These are phyloP conservation scores for Magnusiomyces ingens DNA, from an alignment of 1,139 yeast species.

Conservation along the genomic window DNA sequence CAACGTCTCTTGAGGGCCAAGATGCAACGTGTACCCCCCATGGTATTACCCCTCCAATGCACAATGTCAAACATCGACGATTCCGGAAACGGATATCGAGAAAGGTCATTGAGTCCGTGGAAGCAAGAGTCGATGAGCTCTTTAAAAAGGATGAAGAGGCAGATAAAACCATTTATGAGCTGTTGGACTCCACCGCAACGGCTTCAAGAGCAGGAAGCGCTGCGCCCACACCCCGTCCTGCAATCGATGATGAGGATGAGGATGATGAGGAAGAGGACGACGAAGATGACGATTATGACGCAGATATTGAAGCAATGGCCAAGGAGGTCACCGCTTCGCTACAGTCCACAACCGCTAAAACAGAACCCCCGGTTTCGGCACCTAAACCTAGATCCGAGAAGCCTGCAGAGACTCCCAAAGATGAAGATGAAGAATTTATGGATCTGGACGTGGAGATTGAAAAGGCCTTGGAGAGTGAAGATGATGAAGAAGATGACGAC, in stretches of 20 bases:
- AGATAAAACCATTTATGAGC: constrained; percentile 71
- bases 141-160: constrained; percentile 76
- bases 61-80: constrained; percentile 47
- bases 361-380: not conserved
- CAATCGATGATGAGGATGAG: constrained; percentile 23
- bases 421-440: constrained; percentile 1
- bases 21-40: constrained; percentile 51
- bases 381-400: not conserved
- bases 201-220: constrained; percentile 6
- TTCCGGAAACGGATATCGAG: constrained; percentile 47
- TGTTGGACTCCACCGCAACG: constrained; percentile 42
- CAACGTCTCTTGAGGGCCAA: constrained; percentile 38
- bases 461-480: constrained; percentile 1
- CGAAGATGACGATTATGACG: constrained; percentile 21
- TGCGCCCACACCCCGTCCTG: constrained; percentile 12
- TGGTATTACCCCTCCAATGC: constrained; percentile 77
- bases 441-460: constrained; percentile 2
- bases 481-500: constrained; percentile 15
- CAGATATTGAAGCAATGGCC: constrained; percentile 21
- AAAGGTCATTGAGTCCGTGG: constrained; percentile 55
- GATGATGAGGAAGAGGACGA: constrained; percentile 28
- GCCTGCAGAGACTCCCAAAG: constrained; percentile 1
- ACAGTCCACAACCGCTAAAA: not conserved
- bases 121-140: constrained; percentile 69
- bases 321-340: not conserved